Base-by-base conservation (phyloP, 2,329 filamentous ascomycete genomes). In the Dichotomopilus funicola region DNA sequence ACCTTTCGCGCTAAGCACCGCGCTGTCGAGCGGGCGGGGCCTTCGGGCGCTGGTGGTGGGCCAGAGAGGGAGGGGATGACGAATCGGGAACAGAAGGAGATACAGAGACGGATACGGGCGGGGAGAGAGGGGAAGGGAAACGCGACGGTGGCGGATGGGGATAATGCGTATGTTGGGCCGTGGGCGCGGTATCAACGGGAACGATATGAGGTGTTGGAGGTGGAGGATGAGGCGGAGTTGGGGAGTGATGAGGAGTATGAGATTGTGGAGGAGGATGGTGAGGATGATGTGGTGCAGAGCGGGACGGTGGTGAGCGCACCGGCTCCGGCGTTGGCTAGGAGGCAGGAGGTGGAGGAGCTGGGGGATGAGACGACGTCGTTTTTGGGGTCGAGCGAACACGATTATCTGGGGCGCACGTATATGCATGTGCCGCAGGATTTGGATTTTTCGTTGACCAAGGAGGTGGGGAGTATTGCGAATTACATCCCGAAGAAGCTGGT, bases 371-470 rank as follows among this genome's bases (percentile, higher is more conserved):
- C 87, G 51, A 91, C 87, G 44, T 86, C 85, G 45, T 99, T 97
- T 73, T 88, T 96, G 66, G 94, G 91, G 59, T 80, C 80, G 42
- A 78, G 88, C 67, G 78, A 94, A 72, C 87, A 85, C 75, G 94
- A 99, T 70, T 99, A 99, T 74, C 88, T 95, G 70, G 94, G 94
- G 48, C 80, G 94, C 62, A 95, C 92, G 37, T 99, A 96, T 70
- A 96, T 99, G 92, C 94, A 99, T 72, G 80, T 97, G 46, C 94
- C 94, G 3, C 91, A 90, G 70, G 91, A 96, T 69, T 75, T 96
- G 72, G 89, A 90, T 67, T 77, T 96, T 68, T 88, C 95, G 68
- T 77, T 99, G 64, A 81, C 79, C 61, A 95, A 94, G 72, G 90
- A 95, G 58, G 71, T 78, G 45, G 89, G 88, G 64, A 91, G 86